Percentiles rank a stretch among this genome's conserved stretches.
Evolutionary conservation across 2,329 filamentous ascomycete species (phyloP).

Genomic region (Fusarium phyllophilum): DNA sequence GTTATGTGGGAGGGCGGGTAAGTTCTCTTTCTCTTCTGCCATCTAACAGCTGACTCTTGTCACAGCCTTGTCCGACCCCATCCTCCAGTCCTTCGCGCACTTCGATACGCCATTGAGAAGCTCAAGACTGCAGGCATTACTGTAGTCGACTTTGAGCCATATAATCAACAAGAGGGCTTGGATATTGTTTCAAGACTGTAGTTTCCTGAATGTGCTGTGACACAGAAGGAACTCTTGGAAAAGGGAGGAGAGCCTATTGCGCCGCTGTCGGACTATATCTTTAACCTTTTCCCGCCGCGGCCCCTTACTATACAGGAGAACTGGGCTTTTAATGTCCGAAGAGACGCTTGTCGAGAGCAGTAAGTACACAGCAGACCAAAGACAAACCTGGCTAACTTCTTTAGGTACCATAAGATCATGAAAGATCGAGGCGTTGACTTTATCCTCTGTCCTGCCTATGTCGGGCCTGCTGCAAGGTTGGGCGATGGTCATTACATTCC

Average conservation of each 20-base stretch:
- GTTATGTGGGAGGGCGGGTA: not conserved
- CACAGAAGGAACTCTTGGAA: not conserved
- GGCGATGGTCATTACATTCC: not conserved
- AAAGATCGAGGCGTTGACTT: not conserved
- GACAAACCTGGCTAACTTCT: no score
- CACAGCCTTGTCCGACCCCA: not conserved
- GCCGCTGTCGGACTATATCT: not conserved
- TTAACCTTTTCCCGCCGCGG: not conserved
- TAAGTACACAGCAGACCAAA: not conserved
- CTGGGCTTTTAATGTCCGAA: not conserved
- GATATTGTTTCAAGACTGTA: not conserved
- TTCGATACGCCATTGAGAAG: not conserved
- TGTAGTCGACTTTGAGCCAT: not conserved
- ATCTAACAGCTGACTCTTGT: rapidly evolving
- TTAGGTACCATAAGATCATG: not conserved
- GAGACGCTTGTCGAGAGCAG: not conserved
- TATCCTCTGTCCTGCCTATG: not conserved
- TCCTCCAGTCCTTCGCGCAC: not conserved
- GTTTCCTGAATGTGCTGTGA: not conserved
- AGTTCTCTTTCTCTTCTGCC: no score
- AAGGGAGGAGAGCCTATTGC: not conserved
- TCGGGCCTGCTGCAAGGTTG: not conserved
- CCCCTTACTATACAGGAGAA: not conserved
- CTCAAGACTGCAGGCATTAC: not conserved
- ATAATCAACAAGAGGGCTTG: not conserved